phyloP scores from a whole-genome alignment of 2,329 filamentous ascomycete genomes.

The Fusarium sp. region DNA sequence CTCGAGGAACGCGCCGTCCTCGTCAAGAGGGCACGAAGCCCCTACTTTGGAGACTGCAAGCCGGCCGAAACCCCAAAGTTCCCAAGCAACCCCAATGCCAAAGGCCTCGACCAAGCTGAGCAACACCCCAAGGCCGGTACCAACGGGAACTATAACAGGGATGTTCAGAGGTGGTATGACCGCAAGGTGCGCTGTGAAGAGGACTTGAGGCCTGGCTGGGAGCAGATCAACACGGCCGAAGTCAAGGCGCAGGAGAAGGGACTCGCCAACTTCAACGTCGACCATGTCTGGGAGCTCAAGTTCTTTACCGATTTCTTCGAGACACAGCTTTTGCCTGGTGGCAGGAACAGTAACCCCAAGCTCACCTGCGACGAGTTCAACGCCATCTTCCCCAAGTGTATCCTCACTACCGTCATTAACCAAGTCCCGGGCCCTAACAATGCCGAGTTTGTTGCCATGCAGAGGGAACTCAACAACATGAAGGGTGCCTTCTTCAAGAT shows the following conservation, averaged over 20 bases:
- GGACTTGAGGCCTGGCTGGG: background rate
- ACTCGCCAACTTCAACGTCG: conserved; percentile 1
- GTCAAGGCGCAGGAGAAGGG: background rate
- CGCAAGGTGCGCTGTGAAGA: background rate
- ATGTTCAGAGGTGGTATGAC: conserved; percentile 8
- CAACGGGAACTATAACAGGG: background rate
- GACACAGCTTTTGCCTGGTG: background rate
- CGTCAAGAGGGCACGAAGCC: conserved; percentile 2
- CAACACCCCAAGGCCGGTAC: background rate
- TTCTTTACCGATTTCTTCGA: conserved; percentile 16
- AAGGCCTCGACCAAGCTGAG: background rate
- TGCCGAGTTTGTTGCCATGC: conserved; percentile 11
- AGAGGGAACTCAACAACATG: conserved; percentile 3
- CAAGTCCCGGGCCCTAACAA: background rate
- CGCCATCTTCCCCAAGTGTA: background rate
- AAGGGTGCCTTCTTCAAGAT: conserved; percentile 19
- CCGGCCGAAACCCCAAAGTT: background rate
- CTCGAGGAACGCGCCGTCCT: background rate
- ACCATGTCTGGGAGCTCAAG: conserved; percentile 19
- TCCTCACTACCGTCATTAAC: background rate
- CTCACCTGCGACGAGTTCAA: conserved; percentile 16
- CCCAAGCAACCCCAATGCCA: conserved; percentile 1
- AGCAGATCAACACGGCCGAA: background rate
- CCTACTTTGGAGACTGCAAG: conserved; percentile 9
- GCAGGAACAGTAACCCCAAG: background rate